Evolutionary conservation across 75 land plant genomes (phyloP).

Genomic region (Adiantum capillusveneris): DNA sequence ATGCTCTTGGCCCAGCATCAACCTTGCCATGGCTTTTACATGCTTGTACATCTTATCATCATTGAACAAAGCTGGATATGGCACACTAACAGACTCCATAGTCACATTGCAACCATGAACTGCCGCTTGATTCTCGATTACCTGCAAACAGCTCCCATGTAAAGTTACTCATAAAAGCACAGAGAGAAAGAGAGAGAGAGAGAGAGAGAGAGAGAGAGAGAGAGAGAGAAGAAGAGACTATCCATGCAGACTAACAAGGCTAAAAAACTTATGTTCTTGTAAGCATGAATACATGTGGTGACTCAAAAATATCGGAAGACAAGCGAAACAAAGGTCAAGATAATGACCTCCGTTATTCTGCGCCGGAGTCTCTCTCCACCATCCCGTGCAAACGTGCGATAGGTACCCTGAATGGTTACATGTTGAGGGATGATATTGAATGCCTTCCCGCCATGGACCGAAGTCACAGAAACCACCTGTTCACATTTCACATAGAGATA

Average conservation of each 20-base stretch:
- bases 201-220: no score
- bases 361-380: conserved; percentile 40
- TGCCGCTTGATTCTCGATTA: conserved; percentile 61
- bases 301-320: no score
- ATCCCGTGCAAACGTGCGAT: conserved; percentile 4
- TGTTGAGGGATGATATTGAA: conserved; percentile 39
- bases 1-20: conserved; percentile 47
- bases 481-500: no score
- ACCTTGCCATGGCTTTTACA: conserved; percentile 37
- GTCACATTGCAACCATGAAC: conserved; percentile 59
- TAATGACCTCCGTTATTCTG: conserved; percentile 52
- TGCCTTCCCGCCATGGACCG: conserved; percentile 36
- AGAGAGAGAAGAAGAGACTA: background rate
- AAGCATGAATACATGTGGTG: no score
- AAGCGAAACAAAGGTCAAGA: no score
- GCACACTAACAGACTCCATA: conserved; percentile 45
- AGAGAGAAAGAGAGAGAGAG: no score
- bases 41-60: conserved; percentile 48
- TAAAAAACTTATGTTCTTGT: no score
- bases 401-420: conserved; percentile 60
- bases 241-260: no score
- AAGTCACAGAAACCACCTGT: conserved; percentile 69
- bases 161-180: no score
- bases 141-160: conserved; percentile 30
- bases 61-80: conserved; percentile 59